Base-by-base conservation (phyloP, 305 asterid species). In the Euphrasia arctica region DNA sequence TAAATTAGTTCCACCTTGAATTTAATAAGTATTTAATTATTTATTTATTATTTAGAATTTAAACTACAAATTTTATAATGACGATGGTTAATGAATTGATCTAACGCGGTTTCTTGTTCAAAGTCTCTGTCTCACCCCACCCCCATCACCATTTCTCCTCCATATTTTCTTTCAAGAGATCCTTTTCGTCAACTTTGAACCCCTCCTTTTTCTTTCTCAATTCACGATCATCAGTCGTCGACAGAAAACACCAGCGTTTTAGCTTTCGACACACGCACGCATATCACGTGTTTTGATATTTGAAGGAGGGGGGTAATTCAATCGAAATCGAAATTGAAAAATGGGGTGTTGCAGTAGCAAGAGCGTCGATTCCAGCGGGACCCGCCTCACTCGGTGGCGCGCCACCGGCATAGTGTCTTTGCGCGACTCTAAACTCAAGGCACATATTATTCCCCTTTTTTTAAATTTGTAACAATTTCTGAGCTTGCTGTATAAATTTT, bases 401-500 rank as follows among this genome's bases (percentile, higher is more conserved):
- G 84, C 98, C 70, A 90, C 98, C 51, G 97, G 97, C 68, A 93
- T 93, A 58, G 98, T 93, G 25, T 95, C 95, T 57, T 67, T 90
- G 80, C 94, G 97, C 28, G 97, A 90, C 74, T 80, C 95, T 72
- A 93, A 88, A 76, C 78, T 93, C 77, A 93, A 93, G 96, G 97
- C 58, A 67, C n/a, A 8, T 42, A 11, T 3, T 52, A 10, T 1
- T 28, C 27, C 1, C 39, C 54, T 12, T 1, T 65, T 58, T 12
- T 1, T 65, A 9, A 10, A 28, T 61, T 34, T 58, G 34, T 54
- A 60, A 41, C 48, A 4, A 11, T 54, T 45, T 63, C 51, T 48
- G 56, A 58, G 64, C 25, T 63, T 54, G 29, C 3, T 25, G 27
- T 10, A 12, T 47, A n/a, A 47, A 62, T 29, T 10, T 15, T 14